phyloP scores from a whole-genome alignment of 495 filamentous ascomycete species.

The Aspergillus bertholletiae region DNA sequence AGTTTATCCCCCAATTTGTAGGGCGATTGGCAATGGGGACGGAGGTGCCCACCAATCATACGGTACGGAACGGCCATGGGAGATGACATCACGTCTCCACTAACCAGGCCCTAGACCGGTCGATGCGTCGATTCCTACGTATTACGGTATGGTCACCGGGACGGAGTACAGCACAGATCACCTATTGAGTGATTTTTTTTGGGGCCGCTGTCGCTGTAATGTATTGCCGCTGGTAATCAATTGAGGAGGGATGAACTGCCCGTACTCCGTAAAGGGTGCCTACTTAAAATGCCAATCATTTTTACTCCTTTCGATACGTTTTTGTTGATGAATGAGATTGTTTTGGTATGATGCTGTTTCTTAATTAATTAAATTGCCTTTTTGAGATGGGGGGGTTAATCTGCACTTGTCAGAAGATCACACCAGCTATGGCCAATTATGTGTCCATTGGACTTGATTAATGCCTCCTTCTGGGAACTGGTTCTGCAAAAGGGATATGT shows the following conservation, averaged over 20 bases:
- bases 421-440: not conserved
- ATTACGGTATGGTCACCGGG: slow-evolving; percentile 16
- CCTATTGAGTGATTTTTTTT: slow-evolving; percentile 7
- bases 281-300: not conserved
- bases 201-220: too few species aligned
- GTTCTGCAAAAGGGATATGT: not conserved
- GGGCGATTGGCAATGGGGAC: not conserved
- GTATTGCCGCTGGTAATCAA: too few species aligned
- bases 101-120: slow-evolving; percentile 29
- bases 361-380: not conserved
- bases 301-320: not conserved
- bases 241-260: too few species aligned
- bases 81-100: slow-evolving; percentile 27
- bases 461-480: too few species aligned
- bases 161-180: slow-evolving; percentile 7
- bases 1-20: not conserved
- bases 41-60: slow-evolving; percentile 4
- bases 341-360: not conserved
- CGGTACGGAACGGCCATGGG: slow-evolving; percentile 5
- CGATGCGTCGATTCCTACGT: slow-evolving; percentile 17
- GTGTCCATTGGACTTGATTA: not conserved
- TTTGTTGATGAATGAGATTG: not conserved
- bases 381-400: not conserved
- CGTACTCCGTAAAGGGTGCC: not conserved
- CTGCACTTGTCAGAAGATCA: not conserved